Conservation (phyloP, 2,329 filamentous ascomycete genomes). For the Phoma herbarum region DNA sequence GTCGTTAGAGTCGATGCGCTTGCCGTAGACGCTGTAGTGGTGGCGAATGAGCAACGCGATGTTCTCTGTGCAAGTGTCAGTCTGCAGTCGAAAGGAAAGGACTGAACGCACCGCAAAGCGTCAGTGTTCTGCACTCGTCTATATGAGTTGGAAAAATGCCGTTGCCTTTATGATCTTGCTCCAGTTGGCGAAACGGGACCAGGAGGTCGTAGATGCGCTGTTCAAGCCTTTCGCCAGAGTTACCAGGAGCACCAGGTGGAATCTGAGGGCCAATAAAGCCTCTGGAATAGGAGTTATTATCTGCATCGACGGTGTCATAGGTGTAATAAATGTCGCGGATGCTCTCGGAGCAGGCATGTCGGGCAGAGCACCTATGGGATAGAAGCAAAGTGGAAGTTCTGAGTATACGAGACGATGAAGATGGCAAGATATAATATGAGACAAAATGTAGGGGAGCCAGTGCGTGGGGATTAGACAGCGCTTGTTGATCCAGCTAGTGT, state of each 20-base stretch:
- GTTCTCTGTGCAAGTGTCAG: conserved; percentile 10
- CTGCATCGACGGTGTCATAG: no score
- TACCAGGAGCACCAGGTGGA: neutral
- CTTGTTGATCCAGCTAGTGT: no score
- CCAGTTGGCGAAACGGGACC: conserved; percentile 15
- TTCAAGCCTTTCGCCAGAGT: conserved; percentile 13
- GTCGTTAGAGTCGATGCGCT: conserved; percentile 15
- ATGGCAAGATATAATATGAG: no score
- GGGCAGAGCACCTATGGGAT: no score
- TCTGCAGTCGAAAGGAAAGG: neutral
- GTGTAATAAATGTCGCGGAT: no score
- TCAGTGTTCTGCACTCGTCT: conserved; percentile 7
- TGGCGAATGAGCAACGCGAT: conserved; percentile 26
- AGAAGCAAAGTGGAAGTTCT: no score
- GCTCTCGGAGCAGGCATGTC: no score
- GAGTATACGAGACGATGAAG: no score
- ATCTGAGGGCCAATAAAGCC: neutral
- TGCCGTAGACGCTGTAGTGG: conserved; percentile 21
- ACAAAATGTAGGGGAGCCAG: no score
- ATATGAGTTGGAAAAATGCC: neutral
- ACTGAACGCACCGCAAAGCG: conserved; percentile 13
- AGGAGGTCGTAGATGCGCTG: conserved; percentile 23
- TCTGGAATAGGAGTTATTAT: no score
- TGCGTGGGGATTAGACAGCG: no score
- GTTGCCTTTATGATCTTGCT: neutral